Evolutionary conservation across 345 rosid genomes (phyloP).

Genomic region (Orychophragmus violaceus): DNA sequence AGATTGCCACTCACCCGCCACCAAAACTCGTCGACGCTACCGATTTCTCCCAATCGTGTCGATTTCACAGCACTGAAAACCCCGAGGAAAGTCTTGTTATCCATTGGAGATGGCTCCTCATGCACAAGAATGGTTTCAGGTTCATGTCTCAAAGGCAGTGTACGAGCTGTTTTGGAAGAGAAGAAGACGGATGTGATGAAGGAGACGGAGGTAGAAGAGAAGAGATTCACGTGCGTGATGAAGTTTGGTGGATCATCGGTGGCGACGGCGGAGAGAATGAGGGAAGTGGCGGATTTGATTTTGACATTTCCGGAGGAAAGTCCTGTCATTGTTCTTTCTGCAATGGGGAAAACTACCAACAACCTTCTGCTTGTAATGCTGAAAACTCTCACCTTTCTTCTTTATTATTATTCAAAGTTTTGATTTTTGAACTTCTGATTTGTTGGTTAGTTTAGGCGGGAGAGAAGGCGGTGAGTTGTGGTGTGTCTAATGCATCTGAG

Average conservation of each 20-base stretch:
- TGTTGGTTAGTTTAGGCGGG: conserved; percentile 61
- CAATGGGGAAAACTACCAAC: conserved; percentile 98
- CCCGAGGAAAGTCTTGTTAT: not conserved
- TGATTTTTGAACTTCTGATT: not conserved
- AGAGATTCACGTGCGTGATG: conserved; percentile 71
- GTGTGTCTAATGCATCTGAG: conserved; percentile 58
- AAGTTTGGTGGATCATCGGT: conserved; percentile 96
- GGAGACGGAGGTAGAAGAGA: conserved; percentile 28
- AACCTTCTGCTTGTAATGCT: conserved; percentile 68
- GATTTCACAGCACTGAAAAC: conserved; percentile 5
- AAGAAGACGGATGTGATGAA: conserved; percentile 11
- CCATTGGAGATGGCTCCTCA: conserved; percentile 29
- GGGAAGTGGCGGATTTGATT: conserved; percentile 78
- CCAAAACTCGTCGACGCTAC: conserved; percentile 27
- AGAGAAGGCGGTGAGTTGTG: conserved; percentile 90
- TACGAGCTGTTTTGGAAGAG: conserved; percentile 29
- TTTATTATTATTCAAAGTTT: not conserved
- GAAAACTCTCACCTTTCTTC: not conserved
- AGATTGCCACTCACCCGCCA: conserved; percentile 7
- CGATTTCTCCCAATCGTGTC: conserved; percentile 19
- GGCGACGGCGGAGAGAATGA: conserved; percentile 78
- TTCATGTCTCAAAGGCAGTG: not conserved
- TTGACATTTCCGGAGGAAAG: conserved; percentile 69
- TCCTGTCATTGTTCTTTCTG: conserved; percentile 88
- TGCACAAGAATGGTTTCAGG: conserved; percentile 2